These are phyloP conservation scores for Polysphondylium violaceum DNA, from an alignment of 78 protist species.

Conservation along the genomic window DNA sequence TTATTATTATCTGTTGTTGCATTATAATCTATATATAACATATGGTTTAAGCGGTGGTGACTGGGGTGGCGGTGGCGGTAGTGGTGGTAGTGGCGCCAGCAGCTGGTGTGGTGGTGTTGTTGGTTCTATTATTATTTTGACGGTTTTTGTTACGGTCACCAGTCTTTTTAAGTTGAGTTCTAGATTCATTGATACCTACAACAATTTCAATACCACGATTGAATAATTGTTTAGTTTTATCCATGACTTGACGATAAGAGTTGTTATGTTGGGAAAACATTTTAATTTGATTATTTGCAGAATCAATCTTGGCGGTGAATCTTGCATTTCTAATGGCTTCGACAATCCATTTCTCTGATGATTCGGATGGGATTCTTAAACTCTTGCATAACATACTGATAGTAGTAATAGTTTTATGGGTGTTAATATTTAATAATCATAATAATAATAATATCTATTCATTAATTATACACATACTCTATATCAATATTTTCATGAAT, in stretches of 20 bases:
- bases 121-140: constrained; percentile 18
- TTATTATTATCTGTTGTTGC: too few species aligned
- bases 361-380: constrained; percentile 84
- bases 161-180: constrained; percentile 48
- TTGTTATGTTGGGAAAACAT: constrained; percentile 86
- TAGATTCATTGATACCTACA: constrained; percentile 69
- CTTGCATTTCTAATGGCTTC: constrained; percentile 91
- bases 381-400: constrained; percentile 86
- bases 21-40: too few species aligned
- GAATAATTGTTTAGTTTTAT: constrained; percentile 86
- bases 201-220: constrained; percentile 78
- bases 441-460: too few species aligned
- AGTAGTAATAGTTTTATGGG: background rate
- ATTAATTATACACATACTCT: constrained; percentile 58
- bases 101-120: background rate
- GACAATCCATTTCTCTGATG: constrained; percentile 95
- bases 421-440: background rate
- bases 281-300: constrained; percentile 78
- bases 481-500: constrained; percentile 91
- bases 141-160: constrained; percentile 8
- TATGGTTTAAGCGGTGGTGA: constrained; percentile 19
- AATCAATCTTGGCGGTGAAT: constrained; percentile 93
- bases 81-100: background rate
- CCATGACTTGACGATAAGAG: constrained; percentile 91
- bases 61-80: background rate